Conservation (phyloP, 1,139 yeast genomes). For the Saccharomyces hybrid region DNA sequence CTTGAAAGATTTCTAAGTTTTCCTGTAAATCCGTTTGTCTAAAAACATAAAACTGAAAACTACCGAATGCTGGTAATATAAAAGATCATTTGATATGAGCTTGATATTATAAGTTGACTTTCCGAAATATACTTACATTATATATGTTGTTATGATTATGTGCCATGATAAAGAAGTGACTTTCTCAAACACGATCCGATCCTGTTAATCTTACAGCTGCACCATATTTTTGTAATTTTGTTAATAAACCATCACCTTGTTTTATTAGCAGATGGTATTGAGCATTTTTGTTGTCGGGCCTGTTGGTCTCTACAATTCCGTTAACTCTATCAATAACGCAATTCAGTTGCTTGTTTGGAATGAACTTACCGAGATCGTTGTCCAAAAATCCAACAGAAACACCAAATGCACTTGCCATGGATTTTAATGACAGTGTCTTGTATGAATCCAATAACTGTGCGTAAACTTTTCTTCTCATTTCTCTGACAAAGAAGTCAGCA, state of each 20-base stretch:
- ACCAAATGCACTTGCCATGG: slow-evolving; percentile 93
- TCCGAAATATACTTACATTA: background rate
- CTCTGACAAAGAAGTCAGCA: slow-evolving; percentile 78
- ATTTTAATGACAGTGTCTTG: slow-evolving; percentile 77
- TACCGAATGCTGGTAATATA: too few relatives aligned
- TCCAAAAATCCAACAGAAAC: slow-evolving; percentile 78
- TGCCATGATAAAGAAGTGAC: slow-evolving; percentile 2
- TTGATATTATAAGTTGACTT: background rate
- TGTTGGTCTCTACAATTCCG: slow-evolving; percentile 90
- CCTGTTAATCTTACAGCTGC: slow-evolving; percentile 96
- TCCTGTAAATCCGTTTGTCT: too few relatives aligned
- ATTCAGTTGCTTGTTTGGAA: slow-evolving; percentile 87
- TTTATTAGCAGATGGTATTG: slow-evolving; percentile 85
- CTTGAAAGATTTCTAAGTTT: too few relatives aligned
- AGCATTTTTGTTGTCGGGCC: slow-evolving; percentile 93
- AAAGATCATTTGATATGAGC: too few relatives aligned
- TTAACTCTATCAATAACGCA: slow-evolving; percentile 95
- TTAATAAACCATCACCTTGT: slow-evolving; percentile 87
- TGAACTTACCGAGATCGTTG: slow-evolving; percentile 77
- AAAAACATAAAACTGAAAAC: too few relatives aligned
- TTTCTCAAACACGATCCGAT: slow-evolving; percentile 52
- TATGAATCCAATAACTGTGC: slow-evolving; percentile 91
- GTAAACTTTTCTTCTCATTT: slow-evolving; percentile 92
- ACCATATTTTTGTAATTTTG: slow-evolving; percentile 93
- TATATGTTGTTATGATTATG: slow-evolving; percentile 7